Conservation (phyloP, 805 yeast genomes). For the Diddensiella caesifluorescens region DNA sequence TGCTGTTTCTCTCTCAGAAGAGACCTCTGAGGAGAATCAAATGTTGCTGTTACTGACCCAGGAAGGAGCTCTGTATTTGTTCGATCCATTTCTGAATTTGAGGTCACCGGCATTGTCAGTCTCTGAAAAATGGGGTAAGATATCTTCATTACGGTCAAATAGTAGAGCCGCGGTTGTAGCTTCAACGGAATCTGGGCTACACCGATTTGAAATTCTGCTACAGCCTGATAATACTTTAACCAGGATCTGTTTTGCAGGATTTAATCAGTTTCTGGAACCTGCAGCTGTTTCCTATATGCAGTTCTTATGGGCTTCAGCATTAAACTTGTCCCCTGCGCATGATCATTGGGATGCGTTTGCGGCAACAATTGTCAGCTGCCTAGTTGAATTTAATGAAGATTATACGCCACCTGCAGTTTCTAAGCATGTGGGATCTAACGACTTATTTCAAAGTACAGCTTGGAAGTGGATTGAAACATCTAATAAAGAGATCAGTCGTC, state of each 20-base stretch:
- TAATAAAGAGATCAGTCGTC: background rate
- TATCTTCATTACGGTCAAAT: conserved; percentile 4
- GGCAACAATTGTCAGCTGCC: conserved; percentile 26
- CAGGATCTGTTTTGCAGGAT: conserved; percentile 41
- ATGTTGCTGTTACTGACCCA: conserved; percentile 11
- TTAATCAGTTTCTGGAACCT: conserved; percentile 53
- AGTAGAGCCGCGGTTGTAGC: conserved; percentile 7
- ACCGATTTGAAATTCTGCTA: conserved; percentile 22
- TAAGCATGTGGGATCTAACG: background rate
- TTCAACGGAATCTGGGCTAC: conserved; percentile 7
- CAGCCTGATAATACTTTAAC: conserved; percentile 45
- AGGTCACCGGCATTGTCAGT: conserved; percentile 29
- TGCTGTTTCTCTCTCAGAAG: conserved; percentile 24
- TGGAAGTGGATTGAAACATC: background rate
- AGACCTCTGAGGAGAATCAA: conserved; percentile 30
- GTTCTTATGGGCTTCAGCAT: conserved; percentile 58
- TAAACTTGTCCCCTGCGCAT: conserved; percentile 36
- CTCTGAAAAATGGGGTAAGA: conserved; percentile 6
- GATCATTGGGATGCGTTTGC: conserved; percentile 61
- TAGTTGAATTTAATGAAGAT: conserved; percentile 8
- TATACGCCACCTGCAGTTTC: background rate
- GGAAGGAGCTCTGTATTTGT: conserved; percentile 33
- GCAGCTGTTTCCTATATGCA: conserved; percentile 53
- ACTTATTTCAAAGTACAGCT: no score
- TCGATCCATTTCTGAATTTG: conserved; percentile 55